Percentiles rank a stretch among this genome's conserved stretches.
Evolutionary conservation across 1,139 yeast genomes (phyloP).

Genomic region (Suhomyces terraborum): DNA sequence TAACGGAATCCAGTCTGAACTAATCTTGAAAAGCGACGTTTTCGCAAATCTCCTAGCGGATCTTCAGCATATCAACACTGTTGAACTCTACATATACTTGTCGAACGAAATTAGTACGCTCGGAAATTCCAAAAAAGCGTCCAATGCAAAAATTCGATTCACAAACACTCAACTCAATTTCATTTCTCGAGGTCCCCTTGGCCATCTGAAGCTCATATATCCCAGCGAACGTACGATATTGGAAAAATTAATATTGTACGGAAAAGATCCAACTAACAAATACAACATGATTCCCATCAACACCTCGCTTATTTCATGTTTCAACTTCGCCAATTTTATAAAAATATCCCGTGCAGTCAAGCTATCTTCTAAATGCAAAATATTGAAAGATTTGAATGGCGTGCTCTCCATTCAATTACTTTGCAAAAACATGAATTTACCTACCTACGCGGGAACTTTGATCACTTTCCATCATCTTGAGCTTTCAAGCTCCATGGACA

Average conservation of each 20-base stretch:
- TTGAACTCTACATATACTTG: conserved; percentile 54
- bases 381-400: conserved; percentile 60
- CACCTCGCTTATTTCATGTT: conserved; percentile 40
- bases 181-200: conserved; percentile 68
- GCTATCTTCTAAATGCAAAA: conserved; percentile 59
- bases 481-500: conserved; percentile 25
- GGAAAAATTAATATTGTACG: conserved; percentile 44
- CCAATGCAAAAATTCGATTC: conserved; percentile 16
- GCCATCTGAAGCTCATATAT: conserved; percentile 64
- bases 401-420: conserved; percentile 51
- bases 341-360: conserved; percentile 56
- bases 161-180: conserved; percentile 46
- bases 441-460: conserved; percentile 57
- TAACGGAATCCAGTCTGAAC: conserved; percentile 56
- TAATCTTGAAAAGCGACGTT: conserved; percentile 67
- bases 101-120: conserved; percentile 25
- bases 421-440: conserved; percentile 34
- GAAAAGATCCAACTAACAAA: conserved; percentile 7
- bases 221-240: conserved; percentile 66
- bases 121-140: conserved; percentile 8
- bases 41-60: conserved; percentile 67
- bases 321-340: conserved; percentile 54
- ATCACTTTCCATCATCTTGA: conserved; percentile 65
- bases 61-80: conserved; percentile 63
- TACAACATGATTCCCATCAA: conserved; percentile 23